Conservation (phyloP, 139 green algal species). For the Gonium pectorale region DNA sequence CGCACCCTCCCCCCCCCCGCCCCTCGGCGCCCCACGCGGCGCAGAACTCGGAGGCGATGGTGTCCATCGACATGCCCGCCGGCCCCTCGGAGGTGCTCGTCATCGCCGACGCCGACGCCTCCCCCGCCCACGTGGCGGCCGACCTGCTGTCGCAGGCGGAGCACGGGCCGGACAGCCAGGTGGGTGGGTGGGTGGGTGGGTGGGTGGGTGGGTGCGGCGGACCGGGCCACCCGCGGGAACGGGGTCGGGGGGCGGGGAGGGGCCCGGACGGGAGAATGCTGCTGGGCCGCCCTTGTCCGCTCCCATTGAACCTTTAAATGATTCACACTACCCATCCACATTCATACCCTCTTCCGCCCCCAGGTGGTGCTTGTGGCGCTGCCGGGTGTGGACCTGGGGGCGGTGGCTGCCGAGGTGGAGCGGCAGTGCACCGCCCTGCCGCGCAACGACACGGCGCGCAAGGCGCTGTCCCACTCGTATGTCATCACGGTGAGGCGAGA, state of each 20-base stretch:
- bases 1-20: background rate
- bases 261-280: no score
- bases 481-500: constrained; percentile 72
- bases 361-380: constrained; percentile 96
- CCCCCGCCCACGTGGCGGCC: constrained; percentile 85
- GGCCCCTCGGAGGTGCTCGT: constrained; percentile 94
- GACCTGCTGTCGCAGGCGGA: constrained; percentile 98
- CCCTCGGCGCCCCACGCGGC: background rate
- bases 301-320: no score
- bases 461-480: constrained; percentile 91
- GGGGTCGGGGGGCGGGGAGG: background rate
- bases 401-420: constrained; percentile 83
- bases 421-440: constrained; percentile 89
- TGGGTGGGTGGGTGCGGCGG: constrained; percentile 49
- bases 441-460: constrained; percentile 83
- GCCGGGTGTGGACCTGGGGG: constrained; percentile 87
- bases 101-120: constrained; percentile 90
- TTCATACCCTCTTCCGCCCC: background rate
- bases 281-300: no score
- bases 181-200: constrained; percentile 61
- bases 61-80: constrained; percentile 98
- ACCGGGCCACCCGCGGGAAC: no score
- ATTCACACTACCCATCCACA: no score
- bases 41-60: constrained; percentile 94
- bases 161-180: constrained; percentile 93